phyloP scores from a whole-genome alignment of 176 grass and related monocot genomes.

The Coix lacrymajobi region DNA sequence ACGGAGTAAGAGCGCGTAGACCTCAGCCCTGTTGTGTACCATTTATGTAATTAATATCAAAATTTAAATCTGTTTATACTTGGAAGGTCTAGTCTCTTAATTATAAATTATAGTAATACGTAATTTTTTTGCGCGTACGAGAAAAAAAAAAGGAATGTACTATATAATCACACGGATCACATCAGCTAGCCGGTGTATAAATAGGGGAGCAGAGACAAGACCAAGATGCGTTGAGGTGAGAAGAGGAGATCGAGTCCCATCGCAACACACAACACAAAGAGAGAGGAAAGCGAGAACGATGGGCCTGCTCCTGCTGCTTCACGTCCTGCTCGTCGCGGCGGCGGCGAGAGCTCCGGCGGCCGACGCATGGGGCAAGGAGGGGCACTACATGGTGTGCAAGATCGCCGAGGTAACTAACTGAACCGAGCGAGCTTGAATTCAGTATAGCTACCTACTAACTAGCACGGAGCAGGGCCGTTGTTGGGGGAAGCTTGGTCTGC shows the following conservation, averaged over 20 bases:
- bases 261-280: not conserved
- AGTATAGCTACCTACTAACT: no score
- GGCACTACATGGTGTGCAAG: slow-evolving; percentile 77
- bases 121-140: no score
- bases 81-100: no score
- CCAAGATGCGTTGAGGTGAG: not conserved
- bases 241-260: not conserved
- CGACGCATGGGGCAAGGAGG: slow-evolving; percentile 59
- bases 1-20: no score
- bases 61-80: no score
- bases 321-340: not conserved
- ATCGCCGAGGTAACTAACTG: slow-evolving; percentile 43
- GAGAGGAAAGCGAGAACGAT: not conserved
- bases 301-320: slow-evolving; percentile 4
- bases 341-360: slow-evolving; percentile 20
- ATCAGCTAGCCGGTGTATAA: slow-evolving; percentile 19
- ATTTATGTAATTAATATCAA: no score
- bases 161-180: not conserved
- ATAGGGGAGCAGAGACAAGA: not conserved
- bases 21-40: no score
- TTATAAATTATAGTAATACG: no score
- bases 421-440: not conserved
- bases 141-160: not conserved
- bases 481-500: not conserved
- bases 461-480: no score